Evolutionary conservation across 768 basidiomycete species (phyloP), one percentile per base, ranked within the genome.

Genomic region (Tulasnella sp.): DNA sequence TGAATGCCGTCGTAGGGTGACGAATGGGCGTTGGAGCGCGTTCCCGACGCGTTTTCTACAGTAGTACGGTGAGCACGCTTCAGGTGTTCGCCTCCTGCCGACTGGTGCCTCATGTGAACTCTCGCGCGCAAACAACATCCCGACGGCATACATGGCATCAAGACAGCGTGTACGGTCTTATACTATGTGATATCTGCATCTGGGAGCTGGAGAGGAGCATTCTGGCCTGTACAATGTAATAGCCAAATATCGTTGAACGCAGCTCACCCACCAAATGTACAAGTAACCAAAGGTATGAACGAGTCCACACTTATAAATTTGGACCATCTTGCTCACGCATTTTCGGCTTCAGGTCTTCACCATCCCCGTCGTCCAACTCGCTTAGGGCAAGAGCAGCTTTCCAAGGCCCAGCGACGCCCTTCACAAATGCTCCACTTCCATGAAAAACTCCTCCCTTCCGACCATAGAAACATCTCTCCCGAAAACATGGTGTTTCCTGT

Each of bases 261-360:
- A 76, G 79, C 48, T 80, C 20, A 75, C 76, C 34, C 50, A 80
- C 37, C 46, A 75, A 34, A 40, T 80, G 28, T 54, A 80, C 74
- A 80, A 80, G 44, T 75, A 80, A 28, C 79, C 75, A 31, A 80
- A 80, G 75, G 79, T 80, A 34, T 42, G 79, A 14, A 16, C 4
- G 46, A 11, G 2, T 46, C 44, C 44, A 7, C 44, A 14, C 44
- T 16, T 46, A 12, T 2, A 8, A 46, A 9, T 46, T 46, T 6
- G 16, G 1, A 14, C 42, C 11, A 24, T 34, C 31, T 9, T 41
- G 16, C 58, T 78, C 12, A 24, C 5, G 37, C 37, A 40, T 3
- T 24, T 2, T 37, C 41, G 20, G 1, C 9, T 24, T 24, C 28
- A 79, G 78, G 72, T 73, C 0, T 78, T 60, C 41, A 37, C 24